These are phyloP conservation scores for Verticillium nubilum DNA, from an alignment of 2,329 filamentous ascomycete species.

Conservation along the genomic window DNA sequence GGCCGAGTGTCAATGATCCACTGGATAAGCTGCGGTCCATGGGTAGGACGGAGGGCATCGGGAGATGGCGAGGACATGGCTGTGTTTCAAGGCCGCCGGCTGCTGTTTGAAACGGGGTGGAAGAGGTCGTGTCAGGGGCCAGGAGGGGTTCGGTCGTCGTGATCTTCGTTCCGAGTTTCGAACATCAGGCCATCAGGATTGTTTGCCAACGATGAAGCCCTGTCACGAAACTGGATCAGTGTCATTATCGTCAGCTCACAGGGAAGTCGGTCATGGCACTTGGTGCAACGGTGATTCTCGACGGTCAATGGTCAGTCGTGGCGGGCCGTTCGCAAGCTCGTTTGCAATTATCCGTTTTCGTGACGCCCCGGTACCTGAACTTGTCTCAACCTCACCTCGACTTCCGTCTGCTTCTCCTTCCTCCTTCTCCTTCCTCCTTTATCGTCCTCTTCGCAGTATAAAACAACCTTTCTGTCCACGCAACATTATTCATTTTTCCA, in stretches of 20 bases:
- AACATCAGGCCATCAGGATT: conserved; percentile 12
- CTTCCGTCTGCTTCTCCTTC: neutral
- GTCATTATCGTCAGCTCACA: neutral
- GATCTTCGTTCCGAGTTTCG: conserved; percentile 12
- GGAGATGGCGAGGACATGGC: neutral
- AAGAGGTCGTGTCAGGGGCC: neutral
- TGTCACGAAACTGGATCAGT: neutral
- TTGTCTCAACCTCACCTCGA: conserved; percentile 12
- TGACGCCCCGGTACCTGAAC: conserved; percentile 6
- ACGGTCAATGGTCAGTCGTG: neutral
- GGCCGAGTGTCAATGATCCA: conserved; percentile 58
- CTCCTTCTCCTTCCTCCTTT: conserved; percentile 1
- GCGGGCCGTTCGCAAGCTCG: neutral
- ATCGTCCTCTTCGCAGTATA: conserved; percentile 5
- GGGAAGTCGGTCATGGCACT: neutral
- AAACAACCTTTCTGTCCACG: conserved; percentile 4
- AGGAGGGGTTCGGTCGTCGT: neutral
- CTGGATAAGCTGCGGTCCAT: conserved; percentile 41
- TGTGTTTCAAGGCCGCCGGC: neutral
- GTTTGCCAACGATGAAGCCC: neutral
- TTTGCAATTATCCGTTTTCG: neutral
- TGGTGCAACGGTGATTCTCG: neutral
- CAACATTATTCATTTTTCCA: neutral
- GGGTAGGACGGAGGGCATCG: conserved; percentile 3
- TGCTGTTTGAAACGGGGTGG: neutral